These are phyloP conservation scores for Boletus speciosus DNA, from an alignment of 768 basidiomycete species.

Conservation along the genomic window DNA sequence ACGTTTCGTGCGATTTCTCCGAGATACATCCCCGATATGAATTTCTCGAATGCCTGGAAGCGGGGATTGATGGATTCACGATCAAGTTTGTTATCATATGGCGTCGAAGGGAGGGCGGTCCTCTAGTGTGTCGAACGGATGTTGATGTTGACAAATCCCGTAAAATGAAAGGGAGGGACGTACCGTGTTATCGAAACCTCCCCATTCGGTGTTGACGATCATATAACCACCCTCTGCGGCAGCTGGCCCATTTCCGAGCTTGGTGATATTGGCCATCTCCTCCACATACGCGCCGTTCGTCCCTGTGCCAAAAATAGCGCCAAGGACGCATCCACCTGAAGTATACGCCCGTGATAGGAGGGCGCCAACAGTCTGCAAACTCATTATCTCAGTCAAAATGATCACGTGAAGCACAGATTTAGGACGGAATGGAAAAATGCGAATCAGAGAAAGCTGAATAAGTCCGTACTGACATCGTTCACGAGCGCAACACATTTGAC, in stretches of 20 bases:
- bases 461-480: slow-evolving; percentile 73
- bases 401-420: slow-evolving; percentile 1
- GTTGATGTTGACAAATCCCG: not conserved
- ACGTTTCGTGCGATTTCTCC: slow-evolving; percentile 91
- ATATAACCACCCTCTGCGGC: slow-evolving; percentile 68
- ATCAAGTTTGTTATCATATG: slow-evolving; percentile 90
- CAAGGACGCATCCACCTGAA: slow-evolving; percentile 84
- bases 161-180: slow-evolving; percentile 23
- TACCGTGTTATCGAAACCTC: slow-evolving; percentile 93
- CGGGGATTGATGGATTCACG: slow-evolving; percentile 91
- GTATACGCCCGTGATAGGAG: slow-evolving; percentile 91
- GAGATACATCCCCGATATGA: slow-evolving; percentile 98
- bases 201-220: slow-evolving; percentile 99
- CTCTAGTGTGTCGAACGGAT: slow-evolving; percentile 46
- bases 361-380: slow-evolving; percentile 84
- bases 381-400: slow-evolving; percentile 7
- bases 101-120: slow-evolving; percentile 77
- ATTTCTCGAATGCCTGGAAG: slow-evolving; percentile 95
- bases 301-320: slow-evolving; percentile 95
- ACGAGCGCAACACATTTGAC: slow-evolving; percentile 90
- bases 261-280: slow-evolving; percentile 77
- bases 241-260: slow-evolving; percentile 65
- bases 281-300: slow-evolving; percentile 99
- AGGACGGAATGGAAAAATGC: not conserved
- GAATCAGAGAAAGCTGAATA: not conserved